These are phyloP conservation scores for Yamadazyma triangularis DNA, from an alignment of 1,139 yeast genomes.

Conservation along the genomic window DNA sequence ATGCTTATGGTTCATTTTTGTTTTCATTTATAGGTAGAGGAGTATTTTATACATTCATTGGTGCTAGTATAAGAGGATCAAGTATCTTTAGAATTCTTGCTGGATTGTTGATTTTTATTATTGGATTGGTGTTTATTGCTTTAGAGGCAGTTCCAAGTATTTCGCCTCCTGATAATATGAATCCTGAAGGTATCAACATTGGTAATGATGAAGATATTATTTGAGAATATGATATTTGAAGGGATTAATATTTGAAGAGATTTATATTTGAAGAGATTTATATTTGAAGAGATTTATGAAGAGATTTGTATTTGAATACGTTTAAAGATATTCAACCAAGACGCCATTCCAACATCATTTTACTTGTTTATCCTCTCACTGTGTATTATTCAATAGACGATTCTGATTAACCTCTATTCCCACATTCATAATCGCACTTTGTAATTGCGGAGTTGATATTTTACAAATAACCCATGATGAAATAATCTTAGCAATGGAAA, in stretches of 20 bases:
- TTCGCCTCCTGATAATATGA: slow-evolving; percentile 74
- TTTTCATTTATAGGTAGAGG: slow-evolving; percentile 87
- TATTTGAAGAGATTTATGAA: too few species aligned
- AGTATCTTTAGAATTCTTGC: slow-evolving; percentile 52
- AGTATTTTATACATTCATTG: slow-evolving; percentile 62
- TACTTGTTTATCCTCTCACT: too few species aligned
- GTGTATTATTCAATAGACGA: too few species aligned
- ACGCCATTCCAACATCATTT: too few species aligned
- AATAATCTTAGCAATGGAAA: not conserved
- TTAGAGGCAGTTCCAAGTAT: slow-evolving; percentile 70
- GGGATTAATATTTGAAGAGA: too few species aligned
- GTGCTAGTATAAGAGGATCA: slow-evolving; percentile 58
- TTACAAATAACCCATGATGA: not conserved
- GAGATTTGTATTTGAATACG: too few species aligned
- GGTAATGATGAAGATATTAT: slow-evolving; percentile 44
- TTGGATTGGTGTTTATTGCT: slow-evolving; percentile 56
- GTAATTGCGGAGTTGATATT: too few species aligned
- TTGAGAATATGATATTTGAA: too few species aligned
- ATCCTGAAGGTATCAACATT: slow-evolving; percentile 44
- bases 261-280: too few species aligned
- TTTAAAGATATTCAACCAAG: too few species aligned
- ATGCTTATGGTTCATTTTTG: slow-evolving; percentile 71
- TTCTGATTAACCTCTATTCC: too few species aligned
- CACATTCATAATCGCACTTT: too few species aligned
- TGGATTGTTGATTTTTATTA: slow-evolving; percentile 48